These are phyloP conservation scores for Saccharomyces pastorianus DNA, from an alignment of 1,139 yeast genomes.

Conservation along the genomic window DNA sequence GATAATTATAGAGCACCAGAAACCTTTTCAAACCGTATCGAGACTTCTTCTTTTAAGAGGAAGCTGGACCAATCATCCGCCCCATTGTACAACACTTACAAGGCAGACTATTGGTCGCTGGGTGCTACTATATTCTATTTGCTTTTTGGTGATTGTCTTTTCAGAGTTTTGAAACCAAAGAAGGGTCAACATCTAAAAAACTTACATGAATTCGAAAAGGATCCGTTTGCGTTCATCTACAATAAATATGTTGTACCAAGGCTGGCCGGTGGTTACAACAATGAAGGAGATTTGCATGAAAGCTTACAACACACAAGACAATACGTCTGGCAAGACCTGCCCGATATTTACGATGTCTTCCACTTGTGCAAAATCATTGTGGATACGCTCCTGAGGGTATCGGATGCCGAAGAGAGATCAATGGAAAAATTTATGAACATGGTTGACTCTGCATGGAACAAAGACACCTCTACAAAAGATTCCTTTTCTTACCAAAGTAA, in stretches of 20 bases:
- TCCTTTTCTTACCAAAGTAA: slow-evolving; percentile 1
- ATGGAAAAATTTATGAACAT: slow-evolving; percentile 9
- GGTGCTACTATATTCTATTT: slow-evolving; percentile 77
- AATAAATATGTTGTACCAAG: slow-evolving; percentile 19
- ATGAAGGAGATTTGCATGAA: not conserved
- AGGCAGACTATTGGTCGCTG: slow-evolving; percentile 84
- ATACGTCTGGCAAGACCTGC: slow-evolving; percentile 15
- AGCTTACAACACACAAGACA: not conserved
- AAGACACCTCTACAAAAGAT: slow-evolving; percentile 1
- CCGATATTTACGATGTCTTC: slow-evolving; percentile 11
- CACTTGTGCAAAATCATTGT: slow-evolving; percentile 16
- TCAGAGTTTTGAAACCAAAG: slow-evolving; percentile 45
- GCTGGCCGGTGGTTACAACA: not conserved
- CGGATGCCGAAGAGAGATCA: slow-evolving; percentile 15
- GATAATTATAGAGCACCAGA: slow-evolving; percentile 97
- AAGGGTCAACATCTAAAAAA: slow-evolving; percentile 13
- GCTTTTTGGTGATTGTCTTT: slow-evolving; percentile 82
- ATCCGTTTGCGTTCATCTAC: slow-evolving; percentile 21
- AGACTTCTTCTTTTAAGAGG: slow-evolving; percentile 20
- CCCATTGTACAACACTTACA: slow-evolving; percentile 41
- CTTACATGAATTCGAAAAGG: slow-evolving; percentile 17
- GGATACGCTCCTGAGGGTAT: slow-evolving; percentile 10
- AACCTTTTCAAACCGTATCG: slow-evolving; percentile 28
- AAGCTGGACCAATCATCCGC: not conserved
- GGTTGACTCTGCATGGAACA: slow-evolving; percentile 3